These are phyloP conservation scores for Amanita molliuscula DNA, from an alignment of 768 basidiomycete species.

Conservation along the genomic window DNA sequence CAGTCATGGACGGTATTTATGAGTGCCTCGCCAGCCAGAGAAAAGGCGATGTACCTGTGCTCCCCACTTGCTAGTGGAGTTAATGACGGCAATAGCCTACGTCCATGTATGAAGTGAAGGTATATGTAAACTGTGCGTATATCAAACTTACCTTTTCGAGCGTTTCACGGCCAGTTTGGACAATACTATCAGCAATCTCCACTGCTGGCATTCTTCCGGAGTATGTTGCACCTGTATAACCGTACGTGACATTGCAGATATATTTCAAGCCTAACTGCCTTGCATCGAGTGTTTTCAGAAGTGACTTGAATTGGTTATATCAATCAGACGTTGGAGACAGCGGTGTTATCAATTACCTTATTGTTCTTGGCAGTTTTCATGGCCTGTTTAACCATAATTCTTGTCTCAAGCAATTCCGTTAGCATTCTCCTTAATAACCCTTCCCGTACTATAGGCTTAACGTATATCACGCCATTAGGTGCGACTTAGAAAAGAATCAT, in stretches of 20 bases:
- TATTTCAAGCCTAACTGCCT: constrained; percentile 91
- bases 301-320: constrained; percentile 35
- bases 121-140: not conserved
- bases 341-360: constrained; percentile 39
- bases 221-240: constrained; percentile 89
- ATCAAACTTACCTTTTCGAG: constrained; percentile 65
- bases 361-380: constrained; percentile 77
- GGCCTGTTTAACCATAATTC: constrained; percentile 96
- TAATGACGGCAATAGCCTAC: constrained; percentile 77
- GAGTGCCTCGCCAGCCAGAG: not conserved
- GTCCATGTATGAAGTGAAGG: not conserved
- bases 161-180: constrained; percentile 92
- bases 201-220: constrained; percentile 98
- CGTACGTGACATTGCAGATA: constrained; percentile 91
- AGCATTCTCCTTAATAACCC: constrained; percentile 89
- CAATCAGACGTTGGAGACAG: not conserved
- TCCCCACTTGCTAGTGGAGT: constrained; percentile 74
- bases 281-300: constrained; percentile 74
- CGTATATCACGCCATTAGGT: constrained; percentile 92
- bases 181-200: constrained; percentile 96
- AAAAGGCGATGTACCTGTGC: constrained; percentile 35
- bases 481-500: constrained; percentile 46
- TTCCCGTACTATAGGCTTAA: constrained; percentile 74
- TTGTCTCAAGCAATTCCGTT: constrained; percentile 82
- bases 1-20: not conserved